A percentile compares a stretch with the other conserved stretches of the same genome.
Evolutionary conservation across 306 rosid genomes (phyloP).

Genomic region (Citrullus amarus): DNA sequence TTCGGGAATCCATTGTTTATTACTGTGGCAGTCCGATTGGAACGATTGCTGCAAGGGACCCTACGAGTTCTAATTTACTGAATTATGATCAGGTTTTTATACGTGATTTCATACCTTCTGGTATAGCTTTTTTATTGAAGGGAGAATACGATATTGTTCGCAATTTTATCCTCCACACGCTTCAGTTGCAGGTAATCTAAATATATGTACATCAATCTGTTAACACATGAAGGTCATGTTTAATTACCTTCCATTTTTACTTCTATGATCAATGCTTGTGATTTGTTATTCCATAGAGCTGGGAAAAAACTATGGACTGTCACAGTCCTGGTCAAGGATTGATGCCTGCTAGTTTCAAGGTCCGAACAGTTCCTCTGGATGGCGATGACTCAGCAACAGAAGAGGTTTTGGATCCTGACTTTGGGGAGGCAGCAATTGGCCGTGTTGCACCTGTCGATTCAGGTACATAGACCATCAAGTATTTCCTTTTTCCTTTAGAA

Average conservation of each 20-base stretch:
- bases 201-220: background rate
- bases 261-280: background rate
- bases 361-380: slow-evolving; percentile 70
- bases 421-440: slow-evolving; percentile 92
- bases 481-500: background rate
- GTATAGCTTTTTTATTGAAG: slow-evolving; percentile 75
- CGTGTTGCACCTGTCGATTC: slow-evolving; percentile 95
- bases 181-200: slow-evolving; percentile 72
- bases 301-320: slow-evolving; percentile 95
- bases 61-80: slow-evolving; percentile 47
- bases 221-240: background rate
- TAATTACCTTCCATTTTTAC: background rate
- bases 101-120: slow-evolving; percentile 88
- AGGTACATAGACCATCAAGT: slow-evolving; percentile 29
- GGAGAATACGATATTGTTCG: slow-evolving; percentile 86
- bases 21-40: slow-evolving; percentile 77
- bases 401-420: slow-evolving; percentile 88
- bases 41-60: slow-evolving; percentile 77
- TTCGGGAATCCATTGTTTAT: slow-evolving; percentile 56
- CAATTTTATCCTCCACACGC: slow-evolving; percentile 68
- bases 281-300: slow-evolving; percentile 42
- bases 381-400: slow-evolving; percentile 71
- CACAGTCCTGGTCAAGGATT: slow-evolving; percentile 92
- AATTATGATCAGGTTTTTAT: slow-evolving; percentile 87
- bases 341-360: slow-evolving; percentile 94